Percentiles rank a stretch among this genome's conserved stretches.
Conservation (phyloP, 345 rosid species). For the Brassica incana region DNA sequence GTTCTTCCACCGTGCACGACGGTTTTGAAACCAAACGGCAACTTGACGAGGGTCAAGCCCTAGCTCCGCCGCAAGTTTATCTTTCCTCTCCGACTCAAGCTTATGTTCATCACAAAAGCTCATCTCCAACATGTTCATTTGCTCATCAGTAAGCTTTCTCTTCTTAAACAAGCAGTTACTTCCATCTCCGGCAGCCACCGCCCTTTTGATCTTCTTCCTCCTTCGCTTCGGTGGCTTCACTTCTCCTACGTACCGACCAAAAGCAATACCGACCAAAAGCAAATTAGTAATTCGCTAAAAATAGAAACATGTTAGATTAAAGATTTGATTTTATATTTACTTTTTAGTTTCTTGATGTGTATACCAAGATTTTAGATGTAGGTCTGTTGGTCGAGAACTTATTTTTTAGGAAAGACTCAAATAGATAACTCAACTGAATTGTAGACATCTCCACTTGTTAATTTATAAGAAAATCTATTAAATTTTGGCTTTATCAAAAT, state of each 20-base stretch:
- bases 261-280: conserved; percentile 6
- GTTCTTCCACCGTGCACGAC: conserved; percentile 87
- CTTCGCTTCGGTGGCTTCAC: conserved; percentile 50
- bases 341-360: conserved; percentile 10
- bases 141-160: conserved; percentile 70
- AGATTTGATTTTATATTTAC: background rate
- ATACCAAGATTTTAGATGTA: background rate
- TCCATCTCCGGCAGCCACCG: conserved; percentile 16
- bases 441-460: conserved; percentile 5
- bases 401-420: background rate
- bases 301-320: background rate
- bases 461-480: conserved; percentile 12
- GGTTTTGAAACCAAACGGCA: conserved; percentile 97
- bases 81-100: conserved; percentile 85
- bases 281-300: background rate
- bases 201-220: conserved; percentile 59
- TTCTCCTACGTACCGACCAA: conserved; percentile 39
- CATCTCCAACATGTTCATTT: conserved; percentile 64
- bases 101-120: conserved; percentile 77
- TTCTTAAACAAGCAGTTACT: conserved; percentile 46
- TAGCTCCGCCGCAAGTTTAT: conserved; percentile 69
- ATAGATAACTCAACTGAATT: conserved; percentile 11
- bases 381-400: conserved; percentile 15
- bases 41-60: conserved; percentile 96
- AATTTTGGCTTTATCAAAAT: conserved; percentile 6